Percentiles rank a stretch among this genome's conserved stretches.
Evolutionary conservation across 306 rosid genomes (phyloP).

Genomic region (Corylus heterophylla): DNA sequence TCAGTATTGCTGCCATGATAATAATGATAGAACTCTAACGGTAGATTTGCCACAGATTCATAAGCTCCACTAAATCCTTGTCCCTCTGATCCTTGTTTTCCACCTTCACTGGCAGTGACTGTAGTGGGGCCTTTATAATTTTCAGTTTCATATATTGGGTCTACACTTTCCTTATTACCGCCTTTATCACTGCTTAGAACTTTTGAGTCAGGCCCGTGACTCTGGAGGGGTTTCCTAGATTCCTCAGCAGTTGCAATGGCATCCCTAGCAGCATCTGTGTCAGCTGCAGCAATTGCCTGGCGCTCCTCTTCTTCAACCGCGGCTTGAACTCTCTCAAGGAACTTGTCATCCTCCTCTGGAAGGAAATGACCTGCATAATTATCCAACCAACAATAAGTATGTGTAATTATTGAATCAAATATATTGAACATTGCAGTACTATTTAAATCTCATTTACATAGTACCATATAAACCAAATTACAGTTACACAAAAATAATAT

Average conservation of each 20-base stretch:
- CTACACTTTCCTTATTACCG: slow-evolving; percentile 33
- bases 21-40: slow-evolving; percentile 92
- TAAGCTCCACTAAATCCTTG: slow-evolving; percentile 51
- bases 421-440: background rate
- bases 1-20: slow-evolving; percentile 88
- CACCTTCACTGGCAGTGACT: slow-evolving; percentile 37
- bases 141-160: slow-evolving; percentile 29
- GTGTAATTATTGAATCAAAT: background rate
- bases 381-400: slow-evolving; percentile 12
- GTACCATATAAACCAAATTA: background rate
- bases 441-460: background rate
- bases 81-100: slow-evolving; percentile 40
- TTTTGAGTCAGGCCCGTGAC: slow-evolving; percentile 36
- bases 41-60: slow-evolving; percentile 69
- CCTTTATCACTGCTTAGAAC: slow-evolving; percentile 33
- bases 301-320: slow-evolving; percentile 95
- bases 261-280: slow-evolving; percentile 75
- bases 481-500: background rate
- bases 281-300: slow-evolving; percentile 83
- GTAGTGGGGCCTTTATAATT: slow-evolving; percentile 32
- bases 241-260: slow-evolving; percentile 84
- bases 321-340: slow-evolving; percentile 78
- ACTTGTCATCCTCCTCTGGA: slow-evolving; percentile 88
- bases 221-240: slow-evolving; percentile 60
- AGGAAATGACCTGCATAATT: slow-evolving; percentile 79